A percentile compares a stretch with the other conserved stretches of the same genome.
Evolutionary conservation across 352 stramenopile species (phyloP).

Genomic region (Blastocystis sp.): DNA sequence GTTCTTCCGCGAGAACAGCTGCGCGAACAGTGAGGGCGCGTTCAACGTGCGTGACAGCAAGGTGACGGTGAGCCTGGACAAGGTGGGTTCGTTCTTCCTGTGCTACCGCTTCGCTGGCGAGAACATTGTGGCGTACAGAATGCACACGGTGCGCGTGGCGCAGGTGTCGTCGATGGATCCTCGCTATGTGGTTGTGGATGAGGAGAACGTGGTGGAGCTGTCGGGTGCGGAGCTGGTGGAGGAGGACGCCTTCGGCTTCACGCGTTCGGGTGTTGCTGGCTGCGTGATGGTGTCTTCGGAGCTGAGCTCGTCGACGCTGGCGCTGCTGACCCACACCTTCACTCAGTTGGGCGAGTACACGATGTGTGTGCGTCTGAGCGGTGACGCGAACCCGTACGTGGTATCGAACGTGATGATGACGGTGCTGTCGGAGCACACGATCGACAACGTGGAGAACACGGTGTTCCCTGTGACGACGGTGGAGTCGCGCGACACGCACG

Average conservation of each 20-base stretch:
- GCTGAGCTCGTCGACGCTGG: background rate
- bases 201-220: conserved; percentile 11
- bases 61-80: background rate
- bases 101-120: conserved; percentile 35
- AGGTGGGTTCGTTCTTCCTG: conserved; percentile 10
- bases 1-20: conserved; percentile 33
- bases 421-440: background rate
- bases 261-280: background rate
- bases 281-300: background rate
- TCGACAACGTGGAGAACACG: conserved; percentile 1
- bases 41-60: background rate
- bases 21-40: background rate
- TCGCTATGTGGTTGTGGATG: conserved; percentile 13
- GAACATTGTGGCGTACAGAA: conserved; percentile 5
- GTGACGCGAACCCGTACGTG: background rate
- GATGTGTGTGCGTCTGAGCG: conserved; percentile 24
- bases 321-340: background rate
- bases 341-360: background rate
- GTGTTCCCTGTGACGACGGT: conserved; percentile 49
- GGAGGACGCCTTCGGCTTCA: conserved; percentile 28
- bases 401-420: background rate
- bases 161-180: background rate
- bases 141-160: background rate
- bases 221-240: background rate
- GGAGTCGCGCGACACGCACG: conserved; percentile 24